phyloP scores from a whole-genome alignment of 2,329 filamentous ascomycete genomes.

The Ampelomyces quisqualis region DNA sequence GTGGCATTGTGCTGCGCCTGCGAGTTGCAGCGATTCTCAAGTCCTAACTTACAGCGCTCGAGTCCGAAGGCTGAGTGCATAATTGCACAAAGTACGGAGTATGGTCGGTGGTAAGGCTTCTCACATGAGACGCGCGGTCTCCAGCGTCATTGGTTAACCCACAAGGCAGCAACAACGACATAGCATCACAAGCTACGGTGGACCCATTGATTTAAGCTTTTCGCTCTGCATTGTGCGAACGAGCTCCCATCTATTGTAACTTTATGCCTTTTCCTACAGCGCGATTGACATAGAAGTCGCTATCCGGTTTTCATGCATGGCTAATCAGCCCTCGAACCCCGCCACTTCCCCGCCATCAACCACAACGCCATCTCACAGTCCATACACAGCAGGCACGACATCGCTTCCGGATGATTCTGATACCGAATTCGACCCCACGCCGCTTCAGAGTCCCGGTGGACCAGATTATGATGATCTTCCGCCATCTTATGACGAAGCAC shows the following conservation, averaged over 20 bases:
- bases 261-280: too few species aligned
- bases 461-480: slow-evolving; percentile 42
- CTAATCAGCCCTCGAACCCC: slow-evolving; percentile 19
- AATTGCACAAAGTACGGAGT: background rate
- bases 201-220: slow-evolving; percentile 6
- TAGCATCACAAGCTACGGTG: background rate
- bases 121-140: slow-evolving; percentile 6
- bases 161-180: slow-evolving; percentile 19
- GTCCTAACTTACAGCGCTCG: too few species aligned
- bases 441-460: slow-evolving; percentile 32
- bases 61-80: slow-evolving; percentile 2
- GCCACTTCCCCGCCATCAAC: slow-evolving; percentile 16
- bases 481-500: slow-evolving; percentile 42
- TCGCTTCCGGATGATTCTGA: slow-evolving; percentile 39
- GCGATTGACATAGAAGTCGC: too few species aligned
- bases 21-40: too few species aligned
- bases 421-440: slow-evolving; percentile 35
- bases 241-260: background rate
- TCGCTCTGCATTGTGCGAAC: background rate
- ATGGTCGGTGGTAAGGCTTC: background rate
- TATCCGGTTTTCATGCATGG: slow-evolving; percentile 29
- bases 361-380: slow-evolving; percentile 16
- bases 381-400: slow-evolving; percentile 30
- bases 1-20: too few species aligned
- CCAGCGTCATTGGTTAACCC: slow-evolving; percentile 11